These are phyloP conservation scores for Linnemannia elongata DNA, from an alignment of 192 early-diverging fungal species.

Conservation along the genomic window DNA sequence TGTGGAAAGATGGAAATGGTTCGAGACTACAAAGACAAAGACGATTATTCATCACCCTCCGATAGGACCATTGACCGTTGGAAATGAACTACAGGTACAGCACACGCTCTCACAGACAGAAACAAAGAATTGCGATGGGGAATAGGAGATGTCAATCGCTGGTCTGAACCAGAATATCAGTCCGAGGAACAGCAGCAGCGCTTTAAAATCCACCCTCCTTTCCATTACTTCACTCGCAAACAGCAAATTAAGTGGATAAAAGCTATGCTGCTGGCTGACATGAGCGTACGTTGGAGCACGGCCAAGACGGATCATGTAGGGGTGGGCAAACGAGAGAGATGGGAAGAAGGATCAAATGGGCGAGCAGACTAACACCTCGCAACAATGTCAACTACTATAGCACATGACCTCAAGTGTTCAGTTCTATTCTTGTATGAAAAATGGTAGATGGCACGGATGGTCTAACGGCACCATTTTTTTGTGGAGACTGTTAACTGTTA, in stretches of 20 bases:
- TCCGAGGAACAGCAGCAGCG: neutral
- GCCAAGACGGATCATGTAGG: neutral
- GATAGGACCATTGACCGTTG: neutral
- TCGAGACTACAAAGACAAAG: neutral
- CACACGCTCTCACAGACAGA: neutral
- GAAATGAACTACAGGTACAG: neutral
- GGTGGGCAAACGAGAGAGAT: neutral
- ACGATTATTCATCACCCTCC: neutral
- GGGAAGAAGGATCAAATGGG: neutral
- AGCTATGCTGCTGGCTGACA: slow-evolving; percentile 7
- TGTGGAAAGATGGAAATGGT: neutral
- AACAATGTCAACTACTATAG: neutral
- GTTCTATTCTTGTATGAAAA: neutral
- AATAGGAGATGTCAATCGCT: neutral
- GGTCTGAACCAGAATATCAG: neutral
- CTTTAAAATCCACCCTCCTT: neutral
- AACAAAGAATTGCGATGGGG: neutral
- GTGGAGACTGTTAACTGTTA: too few relatives aligned
- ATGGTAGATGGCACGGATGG: neutral
- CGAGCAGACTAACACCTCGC: neutral
- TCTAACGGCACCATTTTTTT: too few relatives aligned
- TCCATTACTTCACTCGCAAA: neutral
- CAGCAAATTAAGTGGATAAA: neutral
- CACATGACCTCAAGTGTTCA: neutral
- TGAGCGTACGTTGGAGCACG: neutral